phyloP scores from a whole-genome alignment of 2,329 filamentous ascomycete species.

The Calonectria crousiana region DNA sequence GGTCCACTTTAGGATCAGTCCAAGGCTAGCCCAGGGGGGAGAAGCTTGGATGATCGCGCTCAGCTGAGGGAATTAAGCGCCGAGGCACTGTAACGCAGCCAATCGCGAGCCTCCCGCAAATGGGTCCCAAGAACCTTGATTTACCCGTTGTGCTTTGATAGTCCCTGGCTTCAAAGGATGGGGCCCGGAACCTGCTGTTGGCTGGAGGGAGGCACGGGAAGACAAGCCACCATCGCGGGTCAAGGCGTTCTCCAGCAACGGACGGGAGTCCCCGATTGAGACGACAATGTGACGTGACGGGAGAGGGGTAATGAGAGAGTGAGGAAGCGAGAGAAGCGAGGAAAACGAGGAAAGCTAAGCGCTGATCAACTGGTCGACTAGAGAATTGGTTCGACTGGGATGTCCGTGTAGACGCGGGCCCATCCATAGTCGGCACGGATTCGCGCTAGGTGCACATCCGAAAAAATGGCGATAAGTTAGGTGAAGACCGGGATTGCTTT shows the following conservation, averaged over 20 bases:
- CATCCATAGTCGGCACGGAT: background rate
- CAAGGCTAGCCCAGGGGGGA: background rate
- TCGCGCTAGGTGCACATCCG: background rate
- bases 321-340: background rate
- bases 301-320: background rate
- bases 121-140: background rate
- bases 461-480: background rate
- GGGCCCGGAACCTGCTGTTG: background rate
- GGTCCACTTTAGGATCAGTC: background rate
- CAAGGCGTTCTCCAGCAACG: background rate
- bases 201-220: background rate
- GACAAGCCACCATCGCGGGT: constrained; percentile 5
- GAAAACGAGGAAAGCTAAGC: background rate
- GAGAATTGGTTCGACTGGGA: background rate
- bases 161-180: background rate
- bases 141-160: background rate
- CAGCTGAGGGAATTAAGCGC: constrained; percentile 9
- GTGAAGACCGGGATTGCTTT: background rate
- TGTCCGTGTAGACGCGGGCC: background rate
- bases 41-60: background rate
- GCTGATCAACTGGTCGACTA: background rate
- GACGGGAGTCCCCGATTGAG: background rate
- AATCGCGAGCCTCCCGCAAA: background rate
- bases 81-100: background rate
- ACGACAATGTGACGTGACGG: background rate